Percentiles rank a stretch among this genome's conserved stretches.
These are phyloP conservation scores for Drosera capensis DNA, from an alignment of 148 eudicot genomes.

Conservation along the genomic window DNA sequence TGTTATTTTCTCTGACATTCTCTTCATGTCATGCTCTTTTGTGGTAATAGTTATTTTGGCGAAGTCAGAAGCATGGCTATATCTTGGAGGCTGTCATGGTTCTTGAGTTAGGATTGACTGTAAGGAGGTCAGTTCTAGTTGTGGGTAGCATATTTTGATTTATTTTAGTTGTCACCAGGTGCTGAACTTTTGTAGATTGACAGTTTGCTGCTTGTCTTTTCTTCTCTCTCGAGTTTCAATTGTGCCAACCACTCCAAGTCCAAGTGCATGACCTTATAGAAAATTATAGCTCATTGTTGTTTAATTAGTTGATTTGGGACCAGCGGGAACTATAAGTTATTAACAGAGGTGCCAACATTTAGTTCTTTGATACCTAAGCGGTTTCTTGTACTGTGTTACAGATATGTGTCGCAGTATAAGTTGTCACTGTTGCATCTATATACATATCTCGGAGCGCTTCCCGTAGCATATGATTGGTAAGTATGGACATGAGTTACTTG, in stretches of 20 bases:
- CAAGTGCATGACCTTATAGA: too few species aligned
- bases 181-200: too few species aligned
- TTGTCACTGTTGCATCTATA: slow-evolving; percentile 62
- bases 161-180: too few species aligned
- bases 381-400: slow-evolving; percentile 18
- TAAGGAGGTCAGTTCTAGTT: slow-evolving; percentile 49
- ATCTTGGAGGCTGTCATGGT: slow-evolving; percentile 76
- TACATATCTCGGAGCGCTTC: slow-evolving; percentile 65
- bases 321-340: too few species aligned
- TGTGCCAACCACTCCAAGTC: too few species aligned
- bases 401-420: slow-evolving; percentile 78
- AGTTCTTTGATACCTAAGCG: neutral
- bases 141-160: neutral
- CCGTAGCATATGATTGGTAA: slow-evolving; percentile 77
- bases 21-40: neutral
- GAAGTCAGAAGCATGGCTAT: slow-evolving; percentile 61
- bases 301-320: too few species aligned
- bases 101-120: slow-evolving; percentile 68
- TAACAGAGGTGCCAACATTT: neutral
- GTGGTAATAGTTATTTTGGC: slow-evolving; percentile 64
- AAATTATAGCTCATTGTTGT: too few species aligned
- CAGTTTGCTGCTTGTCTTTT: neutral
- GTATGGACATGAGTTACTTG: neutral
- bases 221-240: too few species aligned
- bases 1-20: neutral